A percentile compares a stretch with the other conserved stretches of the same genome.
These are phyloP conservation scores for Pseudogymnoascus sp. DNA, from an alignment of 2,329 filamentous ascomycete species.

Conservation along the genomic window DNA sequence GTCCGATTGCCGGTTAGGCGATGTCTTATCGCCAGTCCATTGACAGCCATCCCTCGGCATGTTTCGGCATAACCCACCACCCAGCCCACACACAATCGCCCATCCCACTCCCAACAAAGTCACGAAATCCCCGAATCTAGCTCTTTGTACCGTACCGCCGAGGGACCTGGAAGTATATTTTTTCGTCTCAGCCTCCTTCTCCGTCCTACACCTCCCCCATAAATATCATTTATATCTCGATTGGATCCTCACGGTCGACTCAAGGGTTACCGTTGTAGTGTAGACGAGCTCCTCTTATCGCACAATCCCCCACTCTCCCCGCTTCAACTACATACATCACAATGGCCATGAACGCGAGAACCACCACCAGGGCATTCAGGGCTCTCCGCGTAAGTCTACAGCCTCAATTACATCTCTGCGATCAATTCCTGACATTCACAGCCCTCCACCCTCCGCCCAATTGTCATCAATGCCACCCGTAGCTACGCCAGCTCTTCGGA, in stretches of 20 bases:
- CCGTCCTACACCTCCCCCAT: not conserved
- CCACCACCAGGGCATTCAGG: conserved; percentile 54
- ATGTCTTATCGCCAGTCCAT: not conserved
- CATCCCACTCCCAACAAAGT: not conserved
- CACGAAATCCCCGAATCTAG: not conserved
- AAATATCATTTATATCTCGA: not conserved
- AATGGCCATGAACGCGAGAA: conserved; percentile 59
- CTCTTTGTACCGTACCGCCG: not conserved
- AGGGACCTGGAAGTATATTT: not conserved
- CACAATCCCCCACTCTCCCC: conserved; percentile 16
- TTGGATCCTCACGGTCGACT: not conserved
- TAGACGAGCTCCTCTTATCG: not conserved
- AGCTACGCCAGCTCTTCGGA: conserved; percentile 70
- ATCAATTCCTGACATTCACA: conserved; percentile 11
- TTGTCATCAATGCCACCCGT: conserved; percentile 34
- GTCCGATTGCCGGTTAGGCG: not conserved
- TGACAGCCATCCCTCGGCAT: not conserved
- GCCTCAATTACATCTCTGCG: conserved; percentile 14
- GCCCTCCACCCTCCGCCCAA: conserved; percentile 28
- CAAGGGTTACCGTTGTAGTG: not conserved
- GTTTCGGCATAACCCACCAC: not conserved
- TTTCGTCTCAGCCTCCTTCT: not conserved
- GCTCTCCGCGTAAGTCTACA: conserved; percentile 49
- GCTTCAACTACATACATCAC: conserved; percentile 23
- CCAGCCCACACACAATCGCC: not conserved